Conservation (phyloP, 2,329 filamentous ascomycete genomes). For the Aspergillus sp. region DNA sequence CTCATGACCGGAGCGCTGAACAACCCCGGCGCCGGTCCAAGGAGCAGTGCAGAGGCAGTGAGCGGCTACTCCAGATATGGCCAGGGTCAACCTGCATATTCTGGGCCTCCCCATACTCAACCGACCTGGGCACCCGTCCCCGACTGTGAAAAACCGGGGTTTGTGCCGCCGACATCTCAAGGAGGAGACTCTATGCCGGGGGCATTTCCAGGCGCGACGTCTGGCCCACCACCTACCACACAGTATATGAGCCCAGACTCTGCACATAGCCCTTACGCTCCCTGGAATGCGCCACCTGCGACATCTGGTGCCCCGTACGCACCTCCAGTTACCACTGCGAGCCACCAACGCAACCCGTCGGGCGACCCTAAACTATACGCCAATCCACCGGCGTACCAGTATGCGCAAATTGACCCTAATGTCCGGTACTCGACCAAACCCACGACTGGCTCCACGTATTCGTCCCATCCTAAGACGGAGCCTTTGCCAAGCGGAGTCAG, state of each 20-base stretch:
- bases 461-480: conserved; percentile 19
- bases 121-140: conserved; percentile 38
- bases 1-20: conserved; percentile 23
- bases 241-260: conserved; percentile 31
- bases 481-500: conserved; percentile 7
- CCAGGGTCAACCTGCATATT: conserved; percentile 19
- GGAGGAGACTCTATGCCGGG: conserved; percentile 28
- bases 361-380: conserved; percentile 31
- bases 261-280: conserved; percentile 22
- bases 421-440: conserved; percentile 40
- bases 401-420: conserved; percentile 41
- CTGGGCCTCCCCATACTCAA: conserved; percentile 16
- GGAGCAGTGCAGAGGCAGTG: conserved; percentile 14
- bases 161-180: conserved; percentile 41
- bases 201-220: conserved; percentile 28
- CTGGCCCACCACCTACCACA: conserved; percentile 24
- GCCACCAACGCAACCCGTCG: conserved; percentile 35
- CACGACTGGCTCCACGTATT: conserved; percentile 22
- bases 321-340: conserved; percentile 15
- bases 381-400: conserved; percentile 35
- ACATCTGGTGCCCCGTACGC: conserved; percentile 15
- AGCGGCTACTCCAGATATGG: conserved; percentile 37
- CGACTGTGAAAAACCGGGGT: conserved; percentile 42
- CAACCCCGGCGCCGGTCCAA: conserved; percentile 7
- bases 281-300: conserved; percentile 17